Evolutionary conservation across 805 yeast genomes (phyloP), one percentile per base, ranked within the genome.

Genomic region (Candida berthetii): DNA sequence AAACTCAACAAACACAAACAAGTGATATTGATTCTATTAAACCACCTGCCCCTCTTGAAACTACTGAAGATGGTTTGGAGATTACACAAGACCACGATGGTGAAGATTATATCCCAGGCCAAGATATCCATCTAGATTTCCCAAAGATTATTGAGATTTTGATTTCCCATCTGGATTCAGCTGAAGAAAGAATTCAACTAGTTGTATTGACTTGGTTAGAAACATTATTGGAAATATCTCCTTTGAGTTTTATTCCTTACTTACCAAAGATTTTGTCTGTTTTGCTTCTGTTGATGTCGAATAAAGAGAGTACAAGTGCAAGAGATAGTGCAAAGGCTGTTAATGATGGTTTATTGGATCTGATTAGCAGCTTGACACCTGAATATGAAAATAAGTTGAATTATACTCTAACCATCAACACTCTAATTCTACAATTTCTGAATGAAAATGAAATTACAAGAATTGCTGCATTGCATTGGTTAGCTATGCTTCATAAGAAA

Each of bases 401-500:
- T 51, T 74, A 78, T 46, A 65, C 78, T 0, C 65, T 83, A 7
- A 80, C 88, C 1, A 79, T 89, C 33, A 80, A 80, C 43, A 80
- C 83, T 4, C 69, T 91, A 42, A 81, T 87, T 3, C 58, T 78
- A 33, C 95, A 89, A 55, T 80, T 85, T 46, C 62, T 78, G 43
- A 80, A 78, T 48, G 87, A 84, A 40, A 82, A 85, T 50, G 96
- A 88, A 46, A 78, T 81, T 24, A 85, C 96, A 0, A 73, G 93
- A 44, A 72, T 88, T 28, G 87, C 95, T 0, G 82, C 93, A 19
- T 65, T 93, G 29, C 96, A 90, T 48, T 93, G 99, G 99, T 68
- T 93, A 27, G 78, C 80, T 14, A 78, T 87, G 72, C 69, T 93
- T 33, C 91, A 89, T 54, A 71, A 77, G 22, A 82, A 82, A 49